Conservation (phyloP, 2,329 filamentous ascomycete species). For the Karstenula rhodostoma region DNA sequence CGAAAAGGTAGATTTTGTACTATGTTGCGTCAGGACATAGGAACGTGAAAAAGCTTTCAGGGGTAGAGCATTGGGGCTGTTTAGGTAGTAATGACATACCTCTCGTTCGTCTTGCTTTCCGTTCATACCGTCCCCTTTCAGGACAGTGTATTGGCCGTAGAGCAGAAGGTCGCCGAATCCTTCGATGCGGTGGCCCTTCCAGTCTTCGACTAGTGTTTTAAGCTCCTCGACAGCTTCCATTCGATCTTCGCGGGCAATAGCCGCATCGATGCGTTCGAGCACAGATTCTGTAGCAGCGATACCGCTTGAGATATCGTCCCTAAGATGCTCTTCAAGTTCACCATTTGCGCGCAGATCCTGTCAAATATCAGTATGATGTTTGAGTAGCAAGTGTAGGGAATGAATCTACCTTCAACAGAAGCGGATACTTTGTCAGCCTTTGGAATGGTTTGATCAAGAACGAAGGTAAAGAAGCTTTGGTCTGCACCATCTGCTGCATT, state of each 20-base stretch:
- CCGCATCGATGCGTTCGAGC: slow-evolving; percentile 85
- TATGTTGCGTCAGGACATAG: slow-evolving; percentile 47
- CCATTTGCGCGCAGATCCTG: slow-evolving; percentile 88
- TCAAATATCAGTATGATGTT: slow-evolving; percentile 20
- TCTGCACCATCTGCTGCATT: slow-evolving; percentile 78
- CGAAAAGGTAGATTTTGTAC: slow-evolving; percentile 98
- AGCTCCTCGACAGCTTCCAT: slow-evolving; percentile 85
- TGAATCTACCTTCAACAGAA: slow-evolving; percentile 78
- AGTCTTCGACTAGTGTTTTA: slow-evolving; percentile 86
- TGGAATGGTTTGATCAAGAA: slow-evolving; percentile 98
- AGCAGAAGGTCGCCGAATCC: slow-evolving; percentile 90
- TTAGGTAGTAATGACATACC: slow-evolving; percentile 58
- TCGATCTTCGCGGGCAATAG: slow-evolving; percentile 86
- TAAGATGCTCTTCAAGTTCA: slow-evolving; percentile 72
- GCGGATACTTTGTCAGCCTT: slow-evolving; percentile 89
- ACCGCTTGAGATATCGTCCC: slow-evolving; percentile 76
- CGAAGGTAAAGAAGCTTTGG: slow-evolving; percentile 86
- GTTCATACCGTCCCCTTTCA: slow-evolving; percentile 80
- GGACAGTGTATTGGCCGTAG: slow-evolving; percentile 88
- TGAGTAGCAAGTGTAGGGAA: neutral
- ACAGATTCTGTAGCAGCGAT: slow-evolving; percentile 85
- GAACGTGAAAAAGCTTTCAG: neutral
- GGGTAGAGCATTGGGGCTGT: neutral
- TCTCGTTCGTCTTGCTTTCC: slow-evolving; percentile 88
- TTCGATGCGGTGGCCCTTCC: slow-evolving; percentile 91